Evolutionary conservation across 192 early-diverging fungal species (phyloP).

Genomic region (Coemansia guatemalensis): DNA sequence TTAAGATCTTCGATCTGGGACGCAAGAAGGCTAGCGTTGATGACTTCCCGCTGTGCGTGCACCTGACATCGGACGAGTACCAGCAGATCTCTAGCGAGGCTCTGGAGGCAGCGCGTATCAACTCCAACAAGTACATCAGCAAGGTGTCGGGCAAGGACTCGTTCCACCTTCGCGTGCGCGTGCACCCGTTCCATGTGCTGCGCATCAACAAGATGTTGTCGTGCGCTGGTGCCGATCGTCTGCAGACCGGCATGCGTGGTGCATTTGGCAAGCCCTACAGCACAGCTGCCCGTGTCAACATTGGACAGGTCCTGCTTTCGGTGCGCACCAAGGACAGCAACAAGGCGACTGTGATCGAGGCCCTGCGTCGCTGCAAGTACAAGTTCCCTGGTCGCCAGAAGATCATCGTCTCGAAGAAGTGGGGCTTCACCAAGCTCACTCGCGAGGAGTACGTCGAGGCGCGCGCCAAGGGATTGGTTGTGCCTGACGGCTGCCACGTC

Average conservation of each 20-base stretch:
- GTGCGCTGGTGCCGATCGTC: slow-evolving; percentile 98
- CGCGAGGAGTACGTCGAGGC: slow-evolving; percentile 85
- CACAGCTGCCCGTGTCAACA: slow-evolving; percentile 95
- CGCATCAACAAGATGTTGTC: slow-evolving; percentile 99
- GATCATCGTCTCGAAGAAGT: slow-evolving; percentile 99
- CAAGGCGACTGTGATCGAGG: slow-evolving; percentile 91
- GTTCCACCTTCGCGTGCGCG: slow-evolving; percentile 98
- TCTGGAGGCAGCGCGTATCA: slow-evolving; percentile 97
- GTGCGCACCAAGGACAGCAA: slow-evolving; percentile 94
- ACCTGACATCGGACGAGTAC: slow-evolving; percentile 95
- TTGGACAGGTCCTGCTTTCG: slow-evolving; percentile 96
- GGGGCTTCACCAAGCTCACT: slow-evolving; percentile 98
- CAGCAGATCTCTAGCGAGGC: slow-evolving; percentile 98
- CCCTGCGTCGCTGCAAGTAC: slow-evolving; percentile 94
- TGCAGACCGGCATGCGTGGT: slow-evolving; percentile 99
- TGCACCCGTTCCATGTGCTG: slow-evolving; percentile 98
- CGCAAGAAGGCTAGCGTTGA: slow-evolving; percentile 96
- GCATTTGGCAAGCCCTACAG: slow-evolving; percentile 98
- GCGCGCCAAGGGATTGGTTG: slow-evolving; percentile 81
- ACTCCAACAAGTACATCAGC: slow-evolving; percentile 97
- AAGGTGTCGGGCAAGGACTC: slow-evolving; percentile 97
- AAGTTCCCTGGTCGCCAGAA: slow-evolving; percentile 99
- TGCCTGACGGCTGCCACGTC: slow-evolving; percentile 95
- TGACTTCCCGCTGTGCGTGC: slow-evolving; percentile 96
- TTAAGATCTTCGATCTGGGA: slow-evolving; percentile 94